These are phyloP conservation scores for Ramularia collo-cygni DNA, from an alignment of 2,329 filamentous ascomycete species.

Conservation along the genomic window DNA sequence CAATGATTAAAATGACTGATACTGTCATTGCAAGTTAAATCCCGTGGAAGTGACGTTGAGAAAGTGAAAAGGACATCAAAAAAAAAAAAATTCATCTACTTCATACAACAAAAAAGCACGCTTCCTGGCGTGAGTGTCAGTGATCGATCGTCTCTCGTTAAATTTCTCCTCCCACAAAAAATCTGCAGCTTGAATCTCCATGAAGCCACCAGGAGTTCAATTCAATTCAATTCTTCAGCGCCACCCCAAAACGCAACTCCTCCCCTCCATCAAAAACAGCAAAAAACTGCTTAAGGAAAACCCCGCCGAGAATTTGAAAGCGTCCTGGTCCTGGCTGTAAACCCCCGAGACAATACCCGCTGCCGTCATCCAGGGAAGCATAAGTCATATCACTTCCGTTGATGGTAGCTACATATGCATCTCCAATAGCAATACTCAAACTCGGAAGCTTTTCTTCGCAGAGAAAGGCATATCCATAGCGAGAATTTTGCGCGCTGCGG, in stretches of 20 bases:
- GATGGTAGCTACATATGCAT: constrained; percentile 35
- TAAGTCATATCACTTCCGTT: constrained; percentile 45
- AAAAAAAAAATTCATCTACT: no score
- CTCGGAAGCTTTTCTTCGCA: constrained; percentile 37
- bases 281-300: constrained; percentile 54
- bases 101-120: no score
- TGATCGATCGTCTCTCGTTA: no score
- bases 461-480: constrained; percentile 40
- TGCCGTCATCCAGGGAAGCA: constrained; percentile 34
- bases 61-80: no score
- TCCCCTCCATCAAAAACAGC: constrained; percentile 53
- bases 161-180: no score
- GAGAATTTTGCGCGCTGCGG: constrained; percentile 31
- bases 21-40: no score
- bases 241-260: constrained; percentile 48
- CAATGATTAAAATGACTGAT: no score
- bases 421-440: constrained; percentile 50
- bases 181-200: no score
- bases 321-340: constrained; percentile 47
- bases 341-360: constrained; percentile 58
- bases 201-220: no score
- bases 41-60: no score
- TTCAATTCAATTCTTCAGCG: constrained; percentile 29
- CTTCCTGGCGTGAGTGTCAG: no score
- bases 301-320: constrained; percentile 58